phyloP scores from a whole-genome alignment of 345 rosid species.

The Punica granatum region DNA sequence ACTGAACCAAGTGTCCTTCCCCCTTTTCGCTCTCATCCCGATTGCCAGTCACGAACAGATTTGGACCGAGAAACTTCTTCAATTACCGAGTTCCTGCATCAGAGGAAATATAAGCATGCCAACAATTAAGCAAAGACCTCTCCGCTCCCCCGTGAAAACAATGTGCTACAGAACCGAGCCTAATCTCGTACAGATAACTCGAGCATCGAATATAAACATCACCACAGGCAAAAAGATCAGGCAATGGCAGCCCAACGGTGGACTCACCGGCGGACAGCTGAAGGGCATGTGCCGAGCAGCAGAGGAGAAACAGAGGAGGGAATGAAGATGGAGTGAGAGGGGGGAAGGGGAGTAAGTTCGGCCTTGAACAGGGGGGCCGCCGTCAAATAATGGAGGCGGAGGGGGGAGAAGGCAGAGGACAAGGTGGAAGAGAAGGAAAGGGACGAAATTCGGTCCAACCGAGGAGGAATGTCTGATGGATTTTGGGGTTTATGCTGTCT shows the following conservation, averaged over 20 bases:
- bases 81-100: neutral
- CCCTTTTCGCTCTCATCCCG: constrained; percentile 30
- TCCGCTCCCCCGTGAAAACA: neutral
- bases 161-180: neutral
- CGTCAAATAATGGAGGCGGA: neutral
- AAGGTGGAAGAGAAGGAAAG: neutral
- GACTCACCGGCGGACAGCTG: neutral
- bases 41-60: neutral
- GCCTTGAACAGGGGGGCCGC: neutral
- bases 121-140: neutral
- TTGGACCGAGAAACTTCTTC: neutral
- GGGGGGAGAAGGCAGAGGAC: neutral
- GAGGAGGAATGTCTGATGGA: constrained; percentile 5
- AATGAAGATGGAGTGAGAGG: neutral
- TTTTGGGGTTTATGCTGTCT: neutral
- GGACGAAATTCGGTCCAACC: constrained; percentile 7
- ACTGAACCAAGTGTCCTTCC: constrained; percentile 39
- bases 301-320: neutral
- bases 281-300: neutral
- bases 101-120: neutral
- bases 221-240: neutral
- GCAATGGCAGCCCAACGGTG: neutral
- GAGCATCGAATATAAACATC: neutral
- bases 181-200: neutral
- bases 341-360: neutral